Evolutionary conservation across 306 rosid genomes (phyloP).

Genomic region (Castanea mollissima): DNA sequence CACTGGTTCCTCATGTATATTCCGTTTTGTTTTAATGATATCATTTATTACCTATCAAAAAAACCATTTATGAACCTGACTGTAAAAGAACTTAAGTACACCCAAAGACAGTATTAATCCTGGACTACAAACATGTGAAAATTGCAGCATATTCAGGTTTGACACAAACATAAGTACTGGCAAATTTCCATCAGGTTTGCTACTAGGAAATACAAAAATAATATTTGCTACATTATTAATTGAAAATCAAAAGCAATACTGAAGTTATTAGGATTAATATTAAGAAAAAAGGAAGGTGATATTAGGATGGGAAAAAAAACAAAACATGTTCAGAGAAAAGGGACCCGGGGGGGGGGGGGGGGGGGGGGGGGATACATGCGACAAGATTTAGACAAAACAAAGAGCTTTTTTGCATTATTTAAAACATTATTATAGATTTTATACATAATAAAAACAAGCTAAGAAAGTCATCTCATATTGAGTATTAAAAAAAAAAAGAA

Average conservation of each 20-base stretch:
- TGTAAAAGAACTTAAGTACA: not conserved
- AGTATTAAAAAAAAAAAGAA: not conserved
- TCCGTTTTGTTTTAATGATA: no score
- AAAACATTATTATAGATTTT: not conserved
- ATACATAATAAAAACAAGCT: not conserved
- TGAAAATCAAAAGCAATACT: not conserved
- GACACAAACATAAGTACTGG: not conserved
- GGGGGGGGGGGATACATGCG: not conserved
- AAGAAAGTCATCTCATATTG: not conserved
- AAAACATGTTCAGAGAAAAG: not conserved
- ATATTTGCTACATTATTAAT: not conserved
- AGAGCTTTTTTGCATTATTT: not conserved
- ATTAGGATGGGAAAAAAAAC: not conserved
- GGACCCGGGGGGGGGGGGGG: not conserved
- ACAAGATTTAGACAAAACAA: not conserved
- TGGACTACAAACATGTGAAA: not conserved
- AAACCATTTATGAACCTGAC: not conserved
- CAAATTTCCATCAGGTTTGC: not conserved
- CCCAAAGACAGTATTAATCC: not conserved
- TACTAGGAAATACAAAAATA: not conserved
- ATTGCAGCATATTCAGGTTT: not conserved
- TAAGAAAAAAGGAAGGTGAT: not conserved
- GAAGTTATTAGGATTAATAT: not conserved
- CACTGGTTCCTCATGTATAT: no score
- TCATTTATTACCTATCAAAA: no score